Percentiles rank a stretch among this genome's conserved stretches.
Conservation (phyloP, 2,329 filamentous ascomycete species). For the Karstenula rhodostoma region DNA sequence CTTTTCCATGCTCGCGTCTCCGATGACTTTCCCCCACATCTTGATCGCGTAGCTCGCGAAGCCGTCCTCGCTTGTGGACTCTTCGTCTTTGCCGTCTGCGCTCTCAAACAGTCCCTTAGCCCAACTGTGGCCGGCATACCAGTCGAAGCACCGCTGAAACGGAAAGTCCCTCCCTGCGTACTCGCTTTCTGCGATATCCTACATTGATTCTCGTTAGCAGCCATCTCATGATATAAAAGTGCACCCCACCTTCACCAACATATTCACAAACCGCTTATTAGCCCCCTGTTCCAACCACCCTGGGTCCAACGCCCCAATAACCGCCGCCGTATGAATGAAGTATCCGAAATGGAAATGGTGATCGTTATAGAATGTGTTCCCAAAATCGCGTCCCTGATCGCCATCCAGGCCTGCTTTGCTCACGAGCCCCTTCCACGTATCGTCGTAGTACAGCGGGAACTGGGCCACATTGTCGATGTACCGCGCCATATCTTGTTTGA, state of each 20-base stretch:
- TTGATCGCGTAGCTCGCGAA: slow-evolving; percentile 89
- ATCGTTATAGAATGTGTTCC: slow-evolving; percentile 80
- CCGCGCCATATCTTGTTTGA: slow-evolving; percentile 56
- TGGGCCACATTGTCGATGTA: slow-evolving; percentile 56
- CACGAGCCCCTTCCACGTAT: slow-evolving; percentile 80
- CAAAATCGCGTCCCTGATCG: slow-evolving; percentile 80
- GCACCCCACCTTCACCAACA: not conserved
- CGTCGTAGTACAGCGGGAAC: slow-evolving; percentile 65
- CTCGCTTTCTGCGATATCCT: slow-evolving; percentile 83
- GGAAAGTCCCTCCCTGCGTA: slow-evolving; percentile 70
- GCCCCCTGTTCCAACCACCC: slow-evolving; percentile 68
- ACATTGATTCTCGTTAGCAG: not conserved
- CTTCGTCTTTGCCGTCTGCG: slow-evolving; percentile 81
- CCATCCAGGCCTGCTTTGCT: slow-evolving; percentile 76
- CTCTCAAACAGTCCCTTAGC: slow-evolving; percentile 79
- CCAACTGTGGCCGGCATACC: slow-evolving; percentile 95
- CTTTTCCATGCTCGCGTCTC: slow-evolving; percentile 81
- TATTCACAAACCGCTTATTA: slow-evolving; percentile 69
- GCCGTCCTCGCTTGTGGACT: slow-evolving; percentile 88
- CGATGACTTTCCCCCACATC: slow-evolving; percentile 86
- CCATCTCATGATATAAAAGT: no score
- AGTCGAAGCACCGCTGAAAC: slow-evolving; percentile 85
- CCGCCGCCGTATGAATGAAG: slow-evolving; percentile 84
- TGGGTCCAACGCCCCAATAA: slow-evolving; percentile 81
- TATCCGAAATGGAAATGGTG: slow-evolving; percentile 78